Conservation (phyloP, 345 rosid genomes). For the Mercurialis annua region DNA sequence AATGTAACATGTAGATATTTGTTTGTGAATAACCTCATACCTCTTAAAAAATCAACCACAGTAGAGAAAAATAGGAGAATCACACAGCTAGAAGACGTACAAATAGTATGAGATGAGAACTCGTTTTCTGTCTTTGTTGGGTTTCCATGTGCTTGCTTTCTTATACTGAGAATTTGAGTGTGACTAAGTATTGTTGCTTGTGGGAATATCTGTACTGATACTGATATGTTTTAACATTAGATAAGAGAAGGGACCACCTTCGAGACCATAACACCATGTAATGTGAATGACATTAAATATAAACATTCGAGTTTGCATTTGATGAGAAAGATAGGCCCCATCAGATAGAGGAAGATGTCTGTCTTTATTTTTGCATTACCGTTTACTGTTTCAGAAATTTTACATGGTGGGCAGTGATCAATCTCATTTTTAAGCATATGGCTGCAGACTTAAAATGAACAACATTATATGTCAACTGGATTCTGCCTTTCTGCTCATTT, state of each 20-base stretch:
- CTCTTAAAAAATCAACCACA: no score
- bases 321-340: not conserved
- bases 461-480: not conserved
- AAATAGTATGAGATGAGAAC: not conserved
- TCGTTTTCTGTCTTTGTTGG: not conserved
- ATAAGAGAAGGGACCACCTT: conserved; percentile 9
- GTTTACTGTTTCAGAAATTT: not conserved
- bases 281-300: not conserved
- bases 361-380: not conserved
- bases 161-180: not conserved
- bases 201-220: not conserved
- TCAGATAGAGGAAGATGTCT: not conserved
- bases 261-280: not conserved
- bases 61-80: not conserved
- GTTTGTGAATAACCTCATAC: no score
- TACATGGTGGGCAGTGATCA: not conserved
- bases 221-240: not conserved
- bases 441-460: not conserved
- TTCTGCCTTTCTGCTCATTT: not conserved
- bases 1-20: no score
- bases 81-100: not conserved
- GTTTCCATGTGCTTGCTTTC: conserved; percentile 6
- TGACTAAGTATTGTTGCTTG: not conserved
- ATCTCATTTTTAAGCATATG: conserved; percentile 2
- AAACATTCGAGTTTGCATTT: not conserved